Evolutionary conservation across 345 rosid species (phyloP), one percentile per base, ranked within the genome.

Genomic region (Citrus medica): DNA sequence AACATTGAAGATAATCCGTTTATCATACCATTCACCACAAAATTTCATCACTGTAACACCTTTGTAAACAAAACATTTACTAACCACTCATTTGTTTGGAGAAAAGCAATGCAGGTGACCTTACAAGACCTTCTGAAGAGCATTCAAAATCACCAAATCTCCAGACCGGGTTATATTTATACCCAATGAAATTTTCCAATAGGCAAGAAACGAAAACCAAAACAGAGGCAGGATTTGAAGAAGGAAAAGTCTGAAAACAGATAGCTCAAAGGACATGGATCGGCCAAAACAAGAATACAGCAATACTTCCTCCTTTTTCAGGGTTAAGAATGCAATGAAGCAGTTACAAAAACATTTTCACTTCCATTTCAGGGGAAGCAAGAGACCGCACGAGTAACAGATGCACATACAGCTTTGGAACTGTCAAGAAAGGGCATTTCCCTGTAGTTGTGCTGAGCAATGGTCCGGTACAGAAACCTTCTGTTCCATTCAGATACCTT

Each of bases 371-470:
- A 68, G 53, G 38, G 17, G 76, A 55, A 40, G 5, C 64, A 9
- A 70, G 63, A 73, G 51, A 55, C 32, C 30, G 42, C 78, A 67
- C 61, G n/a, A 78, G 59, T 38, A 62, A 24, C 71, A 78, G 28
- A 38, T 38, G 58, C 59, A 37, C 48, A 35, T 4, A 56, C 19
- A 37, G 53, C 4, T 9, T 59, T 60, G 59, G 69, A 48, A 64
- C 58, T 58, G 28, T 33, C 7, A 79, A 71, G 55, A 65, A 73
- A 30, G 74, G 86, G 67, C 64, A 80, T 74, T 83, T 83, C 35
- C 56, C 70, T 5, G 79, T 80, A 63, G 30, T 56, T 27, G 37
- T 3, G 8, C 13, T 6, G 22, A 77, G 40, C 63, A 32, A 60
- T 19, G 72, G 79, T 9, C 55, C 76, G 59, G 35, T 78, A 27